Conservation (phyloP, 23 red algal genomes). For the Gracilaria gracilis region DNA sequence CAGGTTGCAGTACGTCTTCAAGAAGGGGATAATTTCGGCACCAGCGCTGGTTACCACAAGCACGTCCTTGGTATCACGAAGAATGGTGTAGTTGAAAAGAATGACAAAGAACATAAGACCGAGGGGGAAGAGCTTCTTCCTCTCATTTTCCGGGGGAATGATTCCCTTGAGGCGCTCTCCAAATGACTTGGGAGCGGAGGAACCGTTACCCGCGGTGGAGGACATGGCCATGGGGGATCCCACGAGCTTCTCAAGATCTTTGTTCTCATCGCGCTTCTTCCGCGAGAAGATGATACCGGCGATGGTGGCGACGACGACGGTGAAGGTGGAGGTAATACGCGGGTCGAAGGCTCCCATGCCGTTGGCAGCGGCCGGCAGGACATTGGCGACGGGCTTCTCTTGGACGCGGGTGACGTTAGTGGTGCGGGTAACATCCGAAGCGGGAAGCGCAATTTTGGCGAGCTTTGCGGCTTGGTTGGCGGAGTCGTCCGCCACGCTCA, state of each 20-base stretch:
- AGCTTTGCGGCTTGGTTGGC: conserved; percentile 17
- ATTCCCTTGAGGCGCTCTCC: conserved; percentile 48
- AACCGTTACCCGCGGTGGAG: conserved; percentile 54
- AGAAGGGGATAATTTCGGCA: conserved; percentile 98
- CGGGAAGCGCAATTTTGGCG: conserved; percentile 23
- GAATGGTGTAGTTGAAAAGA: conserved; percentile 99
- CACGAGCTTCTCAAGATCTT: conserved; percentile 26
- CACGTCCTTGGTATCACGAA: conserved; percentile 99
- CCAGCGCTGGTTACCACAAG: conserved; percentile 97
- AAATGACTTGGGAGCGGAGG: conserved; percentile 31
- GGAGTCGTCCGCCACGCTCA: neutral
- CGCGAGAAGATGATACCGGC: conserved; percentile 47
- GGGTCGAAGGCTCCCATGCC: conserved; percentile 41
- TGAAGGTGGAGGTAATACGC: conserved; percentile 44
- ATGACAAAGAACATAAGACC: conserved; percentile 99
- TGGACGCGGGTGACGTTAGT: conserved; percentile 17
- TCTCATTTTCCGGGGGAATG: conserved; percentile 83
- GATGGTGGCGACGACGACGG: conserved; percentile 53
- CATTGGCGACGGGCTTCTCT: conserved; percentile 39
- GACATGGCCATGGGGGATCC: conserved; percentile 63
- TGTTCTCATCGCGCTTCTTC: conserved; percentile 45
- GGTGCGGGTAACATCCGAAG: conserved; percentile 18
- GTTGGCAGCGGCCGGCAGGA: conserved; percentile 18
- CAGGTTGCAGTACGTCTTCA: conserved; percentile 99
- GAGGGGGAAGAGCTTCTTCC: conserved; percentile 93